phyloP scores from a whole-genome alignment of 306 rosid species.

The Sicyos baderoa region DNA sequence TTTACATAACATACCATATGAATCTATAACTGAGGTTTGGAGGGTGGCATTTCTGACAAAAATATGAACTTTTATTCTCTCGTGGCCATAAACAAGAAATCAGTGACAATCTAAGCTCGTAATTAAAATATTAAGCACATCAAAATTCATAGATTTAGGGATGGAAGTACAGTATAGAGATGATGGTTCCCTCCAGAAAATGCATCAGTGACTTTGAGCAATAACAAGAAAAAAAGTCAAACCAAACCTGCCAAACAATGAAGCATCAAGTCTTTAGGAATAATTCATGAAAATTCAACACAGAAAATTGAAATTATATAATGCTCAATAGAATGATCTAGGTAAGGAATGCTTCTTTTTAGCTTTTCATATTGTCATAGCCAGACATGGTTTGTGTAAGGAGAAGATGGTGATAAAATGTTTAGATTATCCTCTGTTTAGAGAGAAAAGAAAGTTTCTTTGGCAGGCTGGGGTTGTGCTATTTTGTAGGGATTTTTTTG shows the following conservation, averaged over 20 bases:
- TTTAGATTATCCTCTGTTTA: no score
- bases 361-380: no score
- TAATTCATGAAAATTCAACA: no score
- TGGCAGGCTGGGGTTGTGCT: no score
- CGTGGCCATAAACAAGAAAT: constrained; percentile 18
- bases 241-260: constrained; percentile 16
- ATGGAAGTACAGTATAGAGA: neutral
- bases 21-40: constrained; percentile 4
- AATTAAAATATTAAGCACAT: constrained; percentile 6
- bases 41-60: constrained; percentile 4
- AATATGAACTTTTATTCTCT: constrained; percentile 17
- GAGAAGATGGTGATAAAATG: no score
- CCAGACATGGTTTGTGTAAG: no score
- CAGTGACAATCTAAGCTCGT: constrained; percentile 5
- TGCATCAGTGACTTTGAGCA: constrained; percentile 13
- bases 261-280: constrained; percentile 7
- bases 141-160: constrained; percentile 12
- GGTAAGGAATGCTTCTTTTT: no score
- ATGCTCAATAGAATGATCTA: no score
- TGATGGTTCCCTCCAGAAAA: constrained; percentile 9
- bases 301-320: no score
- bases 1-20: constrained; percentile 14
- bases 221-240: constrained; percentile 9
- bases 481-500: no score
- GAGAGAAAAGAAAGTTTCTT: no score